Percentiles rank a stretch among this genome's conserved stretches.
Evolutionary conservation across 2,329 filamentous ascomycete species (phyloP).

Genomic region (Chlorencoelia australis): DNA sequence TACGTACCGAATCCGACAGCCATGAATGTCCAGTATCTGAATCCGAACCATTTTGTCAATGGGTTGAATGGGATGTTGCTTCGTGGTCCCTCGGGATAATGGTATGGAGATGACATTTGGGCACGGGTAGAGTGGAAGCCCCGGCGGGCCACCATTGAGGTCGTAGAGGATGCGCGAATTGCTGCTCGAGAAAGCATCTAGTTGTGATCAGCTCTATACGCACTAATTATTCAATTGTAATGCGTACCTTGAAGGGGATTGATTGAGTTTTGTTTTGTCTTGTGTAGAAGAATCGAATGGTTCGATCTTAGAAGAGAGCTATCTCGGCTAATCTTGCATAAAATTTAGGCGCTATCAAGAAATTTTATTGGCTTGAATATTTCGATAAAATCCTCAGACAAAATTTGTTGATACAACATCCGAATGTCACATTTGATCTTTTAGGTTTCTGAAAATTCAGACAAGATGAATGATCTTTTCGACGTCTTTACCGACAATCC

Average conservation of each 20-base stretch:
- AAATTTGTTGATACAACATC: no score
- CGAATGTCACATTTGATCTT: no score
- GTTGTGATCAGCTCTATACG: neutral
- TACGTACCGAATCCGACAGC: constrained; percentile 37
- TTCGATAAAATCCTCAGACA: no score
- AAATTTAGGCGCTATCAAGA: no score
- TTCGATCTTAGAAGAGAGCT: no score
- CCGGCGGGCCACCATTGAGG: constrained; percentile 69
- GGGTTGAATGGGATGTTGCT: constrained; percentile 97
- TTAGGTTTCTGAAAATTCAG: no score
- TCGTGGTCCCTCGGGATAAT: constrained; percentile 94
- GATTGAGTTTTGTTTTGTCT: constrained; percentile 11
- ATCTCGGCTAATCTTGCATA: no score
- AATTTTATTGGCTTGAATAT: no score
- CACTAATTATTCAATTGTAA: constrained; percentile 31
- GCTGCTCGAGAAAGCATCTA: constrained; percentile 78
- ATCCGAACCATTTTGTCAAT: constrained; percentile 71
- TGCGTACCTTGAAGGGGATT: constrained; percentile 19
- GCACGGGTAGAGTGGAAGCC: constrained; percentile 87
- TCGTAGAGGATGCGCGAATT: constrained; percentile 48
- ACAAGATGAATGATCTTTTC: constrained; percentile 67
- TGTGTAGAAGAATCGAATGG: constrained; percentile 7
- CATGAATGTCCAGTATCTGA: constrained; percentile 78
- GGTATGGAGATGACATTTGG: constrained; percentile 83
- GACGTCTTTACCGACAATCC: constrained; percentile 70